phyloP scores from a whole-genome alignment of 345 rosid species.

The Euphorbia peplus region DNA sequence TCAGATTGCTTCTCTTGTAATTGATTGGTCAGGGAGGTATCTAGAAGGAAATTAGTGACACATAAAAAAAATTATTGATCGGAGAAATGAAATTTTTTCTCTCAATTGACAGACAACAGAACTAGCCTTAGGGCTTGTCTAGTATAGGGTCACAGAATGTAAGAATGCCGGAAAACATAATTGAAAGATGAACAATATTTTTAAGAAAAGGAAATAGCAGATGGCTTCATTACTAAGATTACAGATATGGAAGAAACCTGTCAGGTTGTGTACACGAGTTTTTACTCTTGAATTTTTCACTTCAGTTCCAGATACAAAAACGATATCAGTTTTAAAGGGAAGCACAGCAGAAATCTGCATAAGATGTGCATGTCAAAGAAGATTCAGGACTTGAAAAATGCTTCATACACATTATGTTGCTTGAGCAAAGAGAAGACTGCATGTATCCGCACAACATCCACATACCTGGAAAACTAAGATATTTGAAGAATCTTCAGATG shows the following conservation, averaged over 20 bases:
- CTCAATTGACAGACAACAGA: neutral
- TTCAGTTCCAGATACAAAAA: slow-evolving; percentile 62
- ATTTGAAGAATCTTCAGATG: slow-evolving; percentile 51
- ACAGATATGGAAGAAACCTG: slow-evolving; percentile 48
- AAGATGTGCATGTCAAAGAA: slow-evolving; percentile 17
- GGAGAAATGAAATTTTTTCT: neutral
- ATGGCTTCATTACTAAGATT: slow-evolving; percentile 5
- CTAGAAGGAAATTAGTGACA: slow-evolving; percentile 24
- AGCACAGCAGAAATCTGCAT: slow-evolving; percentile 62
- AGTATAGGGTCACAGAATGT: neutral
- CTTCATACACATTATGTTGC: slow-evolving; percentile 6
- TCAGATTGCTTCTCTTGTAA: slow-evolving; percentile 57
- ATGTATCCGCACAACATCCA: neutral
- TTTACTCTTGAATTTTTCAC: slow-evolving; percentile 39
- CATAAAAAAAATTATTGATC: neutral
- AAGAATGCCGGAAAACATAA: slow-evolving; percentile 1
- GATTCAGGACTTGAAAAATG: slow-evolving; percentile 3
- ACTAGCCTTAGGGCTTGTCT: neutral
- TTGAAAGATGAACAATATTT: slow-evolving; percentile 3
- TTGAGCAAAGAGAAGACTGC: slow-evolving; percentile 15
- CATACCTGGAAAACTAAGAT: slow-evolving; percentile 78
- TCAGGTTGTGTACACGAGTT: slow-evolving; percentile 57
- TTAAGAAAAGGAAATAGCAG: slow-evolving; percentile 7
- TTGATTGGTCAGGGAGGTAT: slow-evolving; percentile 46
- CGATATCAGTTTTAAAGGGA: slow-evolving; percentile 65